Conservation (phyloP, 1,284 basidiomycete species). For the Cutaneotrichosporon sp. region DNA sequence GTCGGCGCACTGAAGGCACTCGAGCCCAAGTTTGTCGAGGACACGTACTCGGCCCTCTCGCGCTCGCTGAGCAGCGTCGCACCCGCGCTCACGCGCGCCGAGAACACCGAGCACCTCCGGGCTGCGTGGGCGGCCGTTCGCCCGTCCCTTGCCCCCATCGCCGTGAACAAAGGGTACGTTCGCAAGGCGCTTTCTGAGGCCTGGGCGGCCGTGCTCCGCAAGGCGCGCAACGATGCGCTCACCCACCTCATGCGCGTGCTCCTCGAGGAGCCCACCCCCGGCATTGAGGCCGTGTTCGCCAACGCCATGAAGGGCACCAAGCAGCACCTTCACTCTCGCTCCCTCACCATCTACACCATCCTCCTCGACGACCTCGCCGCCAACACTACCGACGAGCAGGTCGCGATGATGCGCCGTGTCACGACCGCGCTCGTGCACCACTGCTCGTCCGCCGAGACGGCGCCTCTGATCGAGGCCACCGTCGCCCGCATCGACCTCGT, state of each 20-base stretch:
- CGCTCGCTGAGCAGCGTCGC: conserved; percentile 46
- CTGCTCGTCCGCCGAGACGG: conserved; percentile 66
- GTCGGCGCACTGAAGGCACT: conserved; percentile 43
- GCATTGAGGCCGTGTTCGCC: conserved; percentile 48
- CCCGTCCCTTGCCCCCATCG: conserved; percentile 42
- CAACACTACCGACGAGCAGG: conserved; percentile 41
- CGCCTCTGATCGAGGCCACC: conserved; percentile 60
- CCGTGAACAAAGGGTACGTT: conserved; percentile 47
- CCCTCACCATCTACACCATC: conserved; percentile 63
- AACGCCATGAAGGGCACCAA: conserved; percentile 58
- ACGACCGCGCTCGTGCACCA: conserved; percentile 80
- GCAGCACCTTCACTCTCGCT: conserved; percentile 74
- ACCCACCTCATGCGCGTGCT: conserved; percentile 36
- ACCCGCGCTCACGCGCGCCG: conserved; percentile 37
- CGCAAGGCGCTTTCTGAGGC: conserved; percentile 52
- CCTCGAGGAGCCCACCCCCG: conserved; percentile 34
- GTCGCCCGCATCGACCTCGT: conserved; percentile 29
- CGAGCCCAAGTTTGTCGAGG: conserved; percentile 50
- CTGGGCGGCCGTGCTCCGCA: conserved; percentile 49
- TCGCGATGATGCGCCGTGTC: conserved; percentile 54
- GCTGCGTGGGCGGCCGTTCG: conserved; percentile 39
- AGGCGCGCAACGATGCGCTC: conserved; percentile 44
- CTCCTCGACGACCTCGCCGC: conserved; percentile 51
- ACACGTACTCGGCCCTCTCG: conserved; percentile 51
- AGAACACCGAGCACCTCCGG: conserved; percentile 27